Conservation (phyloP, 305 asterid genomes). For the Fraxinus latifolia region DNA sequence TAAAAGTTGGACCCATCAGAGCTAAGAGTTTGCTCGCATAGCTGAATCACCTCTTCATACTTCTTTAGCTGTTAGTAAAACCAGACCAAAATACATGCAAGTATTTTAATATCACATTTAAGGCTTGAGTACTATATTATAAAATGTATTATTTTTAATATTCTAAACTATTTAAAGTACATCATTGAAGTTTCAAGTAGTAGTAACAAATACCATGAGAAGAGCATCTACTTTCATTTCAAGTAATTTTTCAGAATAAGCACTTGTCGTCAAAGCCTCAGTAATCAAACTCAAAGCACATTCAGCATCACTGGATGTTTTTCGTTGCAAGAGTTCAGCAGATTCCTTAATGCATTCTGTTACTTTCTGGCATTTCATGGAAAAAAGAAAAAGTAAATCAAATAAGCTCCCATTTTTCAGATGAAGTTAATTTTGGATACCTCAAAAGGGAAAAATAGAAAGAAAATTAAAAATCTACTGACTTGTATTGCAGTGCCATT, state of each 20-base stretch:
- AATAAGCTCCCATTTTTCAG: constrained; percentile 18
- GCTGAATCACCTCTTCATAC: constrained; percentile 74
- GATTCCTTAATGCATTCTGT: constrained; percentile 58
- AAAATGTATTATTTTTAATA: neutral
- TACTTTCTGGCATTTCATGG: constrained; percentile 56
- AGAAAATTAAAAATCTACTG: neutral
- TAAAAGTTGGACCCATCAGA: constrained; percentile 43
- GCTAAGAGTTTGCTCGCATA: constrained; percentile 64
- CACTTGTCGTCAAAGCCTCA: constrained; percentile 74
- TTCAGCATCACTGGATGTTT: constrained; percentile 53
- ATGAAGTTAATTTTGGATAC: neutral
- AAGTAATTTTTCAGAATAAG: constrained; percentile 61
- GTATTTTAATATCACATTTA: constrained; percentile 12
- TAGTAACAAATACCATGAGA: constrained; percentile 57
- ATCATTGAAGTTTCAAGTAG: constrained; percentile 17
- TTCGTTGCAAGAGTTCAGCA: constrained; percentile 53
- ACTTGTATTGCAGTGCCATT: neutral
- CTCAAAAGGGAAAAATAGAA: constrained; percentile 1
- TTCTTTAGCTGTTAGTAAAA: constrained; percentile 64
- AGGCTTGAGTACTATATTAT: constrained; percentile 1
- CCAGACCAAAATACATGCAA: constrained; percentile 22
- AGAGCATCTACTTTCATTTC: constrained; percentile 87
- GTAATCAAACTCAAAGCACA: constrained; percentile 60
- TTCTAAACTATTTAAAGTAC: constrained; percentile 5
- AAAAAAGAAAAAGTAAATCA: neutral